These are phyloP conservation scores for Starmerella ratchasimensis DNA, from an alignment of 805 yeast species.

Conservation along the genomic window DNA sequence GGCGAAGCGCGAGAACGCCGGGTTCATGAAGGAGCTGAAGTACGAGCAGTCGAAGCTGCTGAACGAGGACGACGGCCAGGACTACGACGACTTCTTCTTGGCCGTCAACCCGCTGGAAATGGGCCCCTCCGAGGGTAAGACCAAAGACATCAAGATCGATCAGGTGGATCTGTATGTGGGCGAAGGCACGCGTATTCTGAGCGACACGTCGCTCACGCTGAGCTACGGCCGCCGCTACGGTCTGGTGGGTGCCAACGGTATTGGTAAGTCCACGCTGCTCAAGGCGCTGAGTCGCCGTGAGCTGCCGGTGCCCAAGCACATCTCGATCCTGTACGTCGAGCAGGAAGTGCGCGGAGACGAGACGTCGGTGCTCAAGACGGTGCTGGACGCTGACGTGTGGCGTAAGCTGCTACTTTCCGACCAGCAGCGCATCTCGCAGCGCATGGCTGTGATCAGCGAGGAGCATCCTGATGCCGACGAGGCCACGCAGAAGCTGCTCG, in stretches of 20 bases:
- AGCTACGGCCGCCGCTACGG: constrained; percentile 93
- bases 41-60: constrained; percentile 77
- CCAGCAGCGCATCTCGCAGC: constrained; percentile 45
- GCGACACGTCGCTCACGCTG: constrained; percentile 74
- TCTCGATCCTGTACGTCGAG: constrained; percentile 90
- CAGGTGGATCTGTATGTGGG: constrained; percentile 91
- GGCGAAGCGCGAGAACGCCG: constrained; percentile 50
- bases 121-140: constrained; percentile 52
- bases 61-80: constrained; percentile 45
- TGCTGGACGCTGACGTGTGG: constrained; percentile 99
- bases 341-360: constrained; percentile 96
- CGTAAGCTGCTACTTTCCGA: constrained; percentile 75
- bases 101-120: constrained; percentile 90
- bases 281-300: constrained; percentile 91
- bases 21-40: constrained; percentile 24
- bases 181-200: constrained; percentile 81
- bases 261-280: constrained; percentile 91
- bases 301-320: constrained; percentile 83
- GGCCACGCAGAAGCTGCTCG: constrained; percentile 52
- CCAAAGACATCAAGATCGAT: constrained; percentile 91
- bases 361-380: constrained; percentile 79
- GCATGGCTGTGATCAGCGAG: constrained; percentile 60
- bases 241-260: constrained; percentile 97
- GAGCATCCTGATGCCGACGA: constrained; percentile 42
- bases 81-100: constrained; percentile 89